Evolutionary conservation across 805 yeast genomes (phyloP).

Genomic region (Cyberlindnera euphorbiiphila): DNA sequence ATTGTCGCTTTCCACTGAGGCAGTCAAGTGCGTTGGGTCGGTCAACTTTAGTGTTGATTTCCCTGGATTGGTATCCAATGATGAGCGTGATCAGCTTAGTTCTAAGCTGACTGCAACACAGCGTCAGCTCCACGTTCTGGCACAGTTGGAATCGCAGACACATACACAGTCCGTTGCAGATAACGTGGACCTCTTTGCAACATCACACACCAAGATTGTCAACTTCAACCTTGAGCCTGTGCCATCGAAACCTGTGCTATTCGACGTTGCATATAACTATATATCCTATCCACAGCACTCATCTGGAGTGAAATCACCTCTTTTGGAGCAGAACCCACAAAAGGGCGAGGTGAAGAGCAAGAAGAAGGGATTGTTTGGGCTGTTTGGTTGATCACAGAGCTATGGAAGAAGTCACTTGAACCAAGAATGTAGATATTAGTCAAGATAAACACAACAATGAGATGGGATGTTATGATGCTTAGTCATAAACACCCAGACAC

Average conservation of each 20-base stretch:
- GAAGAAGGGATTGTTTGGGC: constrained; percentile 69
- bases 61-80: constrained; percentile 35
- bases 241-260: constrained; percentile 82
- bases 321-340: constrained; percentile 8
- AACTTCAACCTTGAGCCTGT: constrained; percentile 46
- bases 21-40: constrained; percentile 18
- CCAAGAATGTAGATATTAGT: too few species aligned
- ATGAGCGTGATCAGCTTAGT: constrained; percentile 29
- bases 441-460: too few species aligned
- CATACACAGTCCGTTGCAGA: constrained; percentile 26
- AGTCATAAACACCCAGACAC: constrained; percentile 4
- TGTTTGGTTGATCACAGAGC: constrained; percentile 66
- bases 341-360: constrained; percentile 24
- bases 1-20: constrained; percentile 39
- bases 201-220: constrained; percentile 26
- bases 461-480: too few species aligned
- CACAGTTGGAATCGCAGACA: constrained; percentile 39
- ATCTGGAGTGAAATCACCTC: constrained; percentile 9
- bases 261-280: constrained; percentile 86
- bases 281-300: constrained; percentile 41
- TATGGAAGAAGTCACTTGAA: too few species aligned
- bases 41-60: constrained; percentile 18
- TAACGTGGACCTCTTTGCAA: constrained; percentile 12
- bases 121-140: constrained; percentile 40
- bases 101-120: constrained; percentile 17